Base-by-base conservation (phyloP, 2,329 filamentous ascomycete genomes). In the Colletotrichum sublineola region DNA sequence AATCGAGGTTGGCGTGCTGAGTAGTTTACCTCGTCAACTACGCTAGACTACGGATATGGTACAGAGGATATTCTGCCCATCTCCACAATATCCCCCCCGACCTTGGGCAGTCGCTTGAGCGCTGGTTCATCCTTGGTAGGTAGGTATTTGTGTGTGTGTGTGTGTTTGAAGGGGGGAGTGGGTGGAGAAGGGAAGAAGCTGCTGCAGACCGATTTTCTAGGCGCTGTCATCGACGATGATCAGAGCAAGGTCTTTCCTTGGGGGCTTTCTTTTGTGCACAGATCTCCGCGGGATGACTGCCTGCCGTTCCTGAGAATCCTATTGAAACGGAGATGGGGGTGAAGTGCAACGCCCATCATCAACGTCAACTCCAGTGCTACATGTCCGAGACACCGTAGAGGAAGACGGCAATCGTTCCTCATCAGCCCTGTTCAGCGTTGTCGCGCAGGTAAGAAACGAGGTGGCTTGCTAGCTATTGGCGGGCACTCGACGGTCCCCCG, bases 161-260 rank as follows among this genome's bases (percentile, higher is more conserved):
- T 42, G 42, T 44, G 42, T 44, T 18, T 44, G 42, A 18, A 46
- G 8, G 58, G 38, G 14, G 44, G 36, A 20, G 63, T 55, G 24
- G 67, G 36, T 70, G 67, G 63, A 36, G 56, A 29, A 57, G 31
- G 40, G 50, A 50, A 52, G 62, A 33, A 61, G 57, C 40, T 44
- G 58, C 50, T 18, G 24, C 50, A 62, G 40, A 36, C 57, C 24
- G 24, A 36, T 56, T 62, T 57, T 68, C 68, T 71, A 42, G 68
- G 64, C 68, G 57, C 29, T 71, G 68, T 68, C 68, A 71, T 68
- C 57, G 65, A 68, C 20, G n/a, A 38, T 31, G 68, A 71, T 53
- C 64, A n/a, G 64, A 71, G 65, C 65, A 56, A 20, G 64, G 68
- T 33, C 50, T 46, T 50, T n/a, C 9, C 20, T n/a, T 48, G 46